Evolutionary conservation across 179 eudicot species (phyloP).

Genomic region (Vitellaria paradoxa): DNA sequence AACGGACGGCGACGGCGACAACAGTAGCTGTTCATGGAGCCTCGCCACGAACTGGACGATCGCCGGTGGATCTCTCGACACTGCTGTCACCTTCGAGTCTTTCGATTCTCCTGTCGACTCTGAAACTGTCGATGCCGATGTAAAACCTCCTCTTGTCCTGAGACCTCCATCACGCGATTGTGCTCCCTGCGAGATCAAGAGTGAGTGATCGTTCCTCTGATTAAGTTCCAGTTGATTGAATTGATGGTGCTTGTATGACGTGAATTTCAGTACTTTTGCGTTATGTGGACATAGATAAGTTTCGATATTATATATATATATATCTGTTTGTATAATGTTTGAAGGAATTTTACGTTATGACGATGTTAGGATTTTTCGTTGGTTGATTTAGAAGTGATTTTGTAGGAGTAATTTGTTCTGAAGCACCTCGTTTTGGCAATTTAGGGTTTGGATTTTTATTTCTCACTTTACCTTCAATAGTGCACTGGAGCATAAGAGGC

Average conservation of each 20-base stretch:
- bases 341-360: too few relatives aligned
- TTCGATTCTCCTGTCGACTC: constrained; percentile 36
- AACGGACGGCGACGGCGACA: neutral
- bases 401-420: too few relatives aligned
- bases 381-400: too few relatives aligned
- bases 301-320: too few relatives aligned
- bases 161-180: constrained; percentile 46
- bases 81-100: constrained; percentile 53
- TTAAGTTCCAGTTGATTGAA: neutral
- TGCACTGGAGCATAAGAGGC: too few relatives aligned
- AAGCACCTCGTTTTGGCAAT: too few relatives aligned
- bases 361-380: too few relatives aligned
- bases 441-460: too few relatives aligned
- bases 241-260: neutral
- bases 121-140: neutral
- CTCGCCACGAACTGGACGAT: constrained; percentile 47
- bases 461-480: too few relatives aligned
- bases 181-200: constrained; percentile 66
- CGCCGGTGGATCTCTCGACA: constrained; percentile 47
- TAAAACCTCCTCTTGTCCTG: constrained; percentile 42
- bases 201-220: constrained; percentile 22
- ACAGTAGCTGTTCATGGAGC: constrained; percentile 13
- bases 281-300: too few relatives aligned
- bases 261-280: neutral
- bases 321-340: too few relatives aligned